Conservation (phyloP, 179 eudicot species). For the Actinidia polygama region DNA sequence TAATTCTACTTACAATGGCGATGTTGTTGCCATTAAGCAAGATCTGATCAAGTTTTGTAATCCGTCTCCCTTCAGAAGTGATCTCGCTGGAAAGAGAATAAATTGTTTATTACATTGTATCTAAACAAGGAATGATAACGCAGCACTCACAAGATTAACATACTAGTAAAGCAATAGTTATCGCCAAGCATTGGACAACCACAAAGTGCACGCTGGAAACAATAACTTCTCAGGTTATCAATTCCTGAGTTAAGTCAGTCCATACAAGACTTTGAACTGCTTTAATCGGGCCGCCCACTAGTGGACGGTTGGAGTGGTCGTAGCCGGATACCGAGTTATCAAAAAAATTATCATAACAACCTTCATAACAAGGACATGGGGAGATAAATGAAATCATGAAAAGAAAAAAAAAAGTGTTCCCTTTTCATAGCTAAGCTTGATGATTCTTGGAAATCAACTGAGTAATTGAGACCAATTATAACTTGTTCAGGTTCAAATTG, state of each 20-base stretch:
- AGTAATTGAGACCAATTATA: neutral
- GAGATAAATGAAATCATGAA: neutral
- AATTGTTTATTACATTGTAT: too few species aligned
- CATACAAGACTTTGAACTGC: too few species aligned
- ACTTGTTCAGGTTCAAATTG: neutral
- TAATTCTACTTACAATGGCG: slow-evolving; percentile 77
- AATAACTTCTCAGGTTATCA: too few species aligned
- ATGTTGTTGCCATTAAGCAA: slow-evolving; percentile 96
- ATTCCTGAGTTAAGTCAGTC: too few species aligned
- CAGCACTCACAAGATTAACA: too few species aligned
- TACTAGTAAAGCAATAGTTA: neutral
- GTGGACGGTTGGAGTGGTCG: too few species aligned
- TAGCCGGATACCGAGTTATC: too few species aligned
- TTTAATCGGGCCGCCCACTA: too few species aligned
- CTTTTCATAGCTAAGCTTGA: neutral
- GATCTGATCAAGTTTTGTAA: slow-evolving; percentile 96
- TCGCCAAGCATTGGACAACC: neutral
- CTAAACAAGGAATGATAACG: neutral
- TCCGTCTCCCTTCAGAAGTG: slow-evolving; percentile 94
- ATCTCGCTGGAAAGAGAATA: slow-evolving; percentile 70
- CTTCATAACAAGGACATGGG: neutral
- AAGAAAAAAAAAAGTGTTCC: neutral
- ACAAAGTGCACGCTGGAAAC: too few species aligned
- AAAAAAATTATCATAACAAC: neutral
- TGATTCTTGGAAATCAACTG: neutral